These are phyloP conservation scores for Diaporthe ampelina DNA, from an alignment of 2,329 filamentous ascomycete species.

Conservation along the genomic window DNA sequence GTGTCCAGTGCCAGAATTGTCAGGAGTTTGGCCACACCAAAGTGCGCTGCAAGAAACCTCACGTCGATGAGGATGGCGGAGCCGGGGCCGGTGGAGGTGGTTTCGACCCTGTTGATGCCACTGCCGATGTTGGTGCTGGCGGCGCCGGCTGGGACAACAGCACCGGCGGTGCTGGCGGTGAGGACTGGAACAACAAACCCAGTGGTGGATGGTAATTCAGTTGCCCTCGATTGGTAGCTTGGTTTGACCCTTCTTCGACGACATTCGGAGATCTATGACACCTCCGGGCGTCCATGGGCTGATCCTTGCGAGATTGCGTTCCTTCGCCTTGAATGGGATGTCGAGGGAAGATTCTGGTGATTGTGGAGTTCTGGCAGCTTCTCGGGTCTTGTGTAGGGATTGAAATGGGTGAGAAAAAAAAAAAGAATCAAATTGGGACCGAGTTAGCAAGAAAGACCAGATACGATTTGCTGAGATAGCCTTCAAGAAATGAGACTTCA, in stretches of 20 bases:
- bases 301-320: neutral
- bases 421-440: neutral
- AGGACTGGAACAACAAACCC: slow-evolving; percentile 29
- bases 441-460: slow-evolving; percentile 15
- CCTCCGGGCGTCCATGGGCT: neutral
- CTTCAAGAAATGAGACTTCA: neutral
- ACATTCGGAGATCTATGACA: neutral
- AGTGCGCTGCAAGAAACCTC: slow-evolving; percentile 54
- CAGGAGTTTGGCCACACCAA: slow-evolving; percentile 61
- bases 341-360: slow-evolving; percentile 4
- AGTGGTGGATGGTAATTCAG: slow-evolving; percentile 29
- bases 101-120: slow-evolving; percentile 18
- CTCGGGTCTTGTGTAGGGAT: slow-evolving; percentile 14
- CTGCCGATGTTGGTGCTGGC: slow-evolving; percentile 37
- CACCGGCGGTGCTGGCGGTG: slow-evolving; percentile 37
- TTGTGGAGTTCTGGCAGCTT: slow-evolving; percentile 25
- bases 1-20: slow-evolving; percentile 72
- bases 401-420: neutral
- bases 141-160: slow-evolving; percentile 36
- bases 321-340: neutral
- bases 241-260: neutral
- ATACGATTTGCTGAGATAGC: neutral
- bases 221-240: neutral
- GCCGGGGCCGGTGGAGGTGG: slow-evolving; percentile 34
- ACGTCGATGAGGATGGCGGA: slow-evolving; percentile 46